phyloP scores from a whole-genome alignment of 352 stramenopile species.

The Phytophthora ramorum region DNA sequence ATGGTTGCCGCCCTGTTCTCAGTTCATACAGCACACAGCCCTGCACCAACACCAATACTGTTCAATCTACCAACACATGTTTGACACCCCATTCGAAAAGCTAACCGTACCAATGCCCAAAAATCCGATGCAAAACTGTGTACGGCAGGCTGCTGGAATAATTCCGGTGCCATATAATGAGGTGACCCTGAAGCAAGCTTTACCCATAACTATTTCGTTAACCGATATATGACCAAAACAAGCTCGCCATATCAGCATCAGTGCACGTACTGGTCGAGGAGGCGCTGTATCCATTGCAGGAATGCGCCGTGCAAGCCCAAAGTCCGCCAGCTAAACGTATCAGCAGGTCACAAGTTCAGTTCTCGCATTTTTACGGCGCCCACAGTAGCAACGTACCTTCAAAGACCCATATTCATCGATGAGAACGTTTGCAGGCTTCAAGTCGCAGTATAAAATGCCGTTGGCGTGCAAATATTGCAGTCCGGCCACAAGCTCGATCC shows the following conservation, averaged over 20 bases:
- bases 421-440: slow-evolving; percentile 92
- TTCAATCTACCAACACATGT: background rate
- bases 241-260: background rate
- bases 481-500: slow-evolving; percentile 74
- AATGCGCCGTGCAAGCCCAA: slow-evolving; percentile 88
- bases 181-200: slow-evolving; percentile 78
- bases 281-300: slow-evolving; percentile 53
- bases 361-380: background rate
- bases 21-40: slow-evolving; percentile 86
- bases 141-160: slow-evolving; percentile 85
- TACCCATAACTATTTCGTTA: background rate
- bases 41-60: slow-evolving; percentile 28
- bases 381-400: slow-evolving; percentile 54
- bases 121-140: slow-evolving; percentile 93
- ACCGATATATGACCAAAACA: background rate
- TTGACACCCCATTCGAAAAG: background rate
- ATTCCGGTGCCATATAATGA: slow-evolving; percentile 93
- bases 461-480: slow-evolving; percentile 91
- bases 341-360: background rate
- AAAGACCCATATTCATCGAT: slow-evolving; percentile 94
- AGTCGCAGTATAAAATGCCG: slow-evolving; percentile 91
- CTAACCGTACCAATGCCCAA: slow-evolving; percentile 72
- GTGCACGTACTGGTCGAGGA: slow-evolving; percentile 41
- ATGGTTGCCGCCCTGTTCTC: slow-evolving; percentile 66
- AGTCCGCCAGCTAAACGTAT: slow-evolving; percentile 80